Base-by-base conservation (phyloP, 495 filamentous ascomycete species). In the Talaromyces liani region DNA sequence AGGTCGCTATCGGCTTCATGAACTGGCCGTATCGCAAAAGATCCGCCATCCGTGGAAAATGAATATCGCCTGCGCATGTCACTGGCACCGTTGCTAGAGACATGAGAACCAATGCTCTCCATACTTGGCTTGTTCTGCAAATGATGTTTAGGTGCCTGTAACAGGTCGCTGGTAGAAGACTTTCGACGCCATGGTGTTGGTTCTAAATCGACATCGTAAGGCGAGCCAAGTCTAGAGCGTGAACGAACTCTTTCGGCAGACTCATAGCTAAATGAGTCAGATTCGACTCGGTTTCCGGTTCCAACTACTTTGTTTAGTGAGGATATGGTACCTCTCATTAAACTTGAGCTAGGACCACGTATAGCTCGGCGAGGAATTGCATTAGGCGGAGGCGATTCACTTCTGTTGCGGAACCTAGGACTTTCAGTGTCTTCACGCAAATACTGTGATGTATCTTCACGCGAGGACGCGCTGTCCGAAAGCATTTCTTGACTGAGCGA, bases 1-100 rank as follows among this genome's bases (percentile, higher is more conserved):
- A 98, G 80, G 41, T 89, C 85, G 63, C 89, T 87, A 45, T 85
- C 8, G 71, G 70, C 68, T 80, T 80, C 49, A 72, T 74, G 22
- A 70, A 68, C 24, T 68, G 68, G 45, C 71, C 77, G 14, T 63
- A 63, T 33, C 68, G 71, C 54, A 73, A 62, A 62, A 12, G 60
- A 62, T 3, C 60, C 60, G 25, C 60, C 60, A 22, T 62, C 60
- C 7, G 60, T 62, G 47, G 60, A 62, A 20, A 62, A 62, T 31
- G 60, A 62, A 54, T 51, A 62, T 53, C 45, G 39, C 51, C 60
- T 62, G 16, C 60, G 45, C 29, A 8, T 45, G 9, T 61, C 59
- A 27, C 24, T 9, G 6, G 25, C 33, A 20, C 45, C 60, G n/a
- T 31, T 51, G 29, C 60, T 53, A 33, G 60, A 62, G 47, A 54